Evolutionary conservation across 1,284 basidiomycete genomes (phyloP).

Genomic region (Melampsora larici-populina): DNA sequence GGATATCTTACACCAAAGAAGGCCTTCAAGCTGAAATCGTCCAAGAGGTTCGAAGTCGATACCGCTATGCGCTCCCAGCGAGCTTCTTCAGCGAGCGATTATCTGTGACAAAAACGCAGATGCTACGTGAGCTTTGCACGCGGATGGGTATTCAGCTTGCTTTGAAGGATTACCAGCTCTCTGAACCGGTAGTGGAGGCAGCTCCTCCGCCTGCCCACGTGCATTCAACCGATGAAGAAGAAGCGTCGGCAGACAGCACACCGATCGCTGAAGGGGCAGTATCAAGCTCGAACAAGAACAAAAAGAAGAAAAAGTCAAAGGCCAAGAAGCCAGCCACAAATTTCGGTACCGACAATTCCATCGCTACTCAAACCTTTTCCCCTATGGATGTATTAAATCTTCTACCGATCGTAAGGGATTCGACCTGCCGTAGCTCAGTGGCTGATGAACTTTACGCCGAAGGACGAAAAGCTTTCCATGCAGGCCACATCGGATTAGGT

Average conservation of each 20-base stretch:
- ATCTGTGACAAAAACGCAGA: slow-evolving; percentile 55
- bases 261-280: slow-evolving; percentile 19
- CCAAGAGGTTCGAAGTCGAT: slow-evolving; percentile 57
- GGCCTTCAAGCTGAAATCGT: slow-evolving; percentile 55
- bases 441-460: slow-evolving; percentile 61
- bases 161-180: slow-evolving; percentile 58
- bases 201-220: background rate
- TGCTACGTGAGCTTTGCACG: slow-evolving; percentile 59
- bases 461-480: slow-evolving; percentile 58
- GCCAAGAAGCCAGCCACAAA: slow-evolving; percentile 52
- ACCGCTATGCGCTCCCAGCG: slow-evolving; percentile 57
- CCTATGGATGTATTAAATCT: slow-evolving; percentile 60
- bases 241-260: slow-evolving; percentile 31
- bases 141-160: slow-evolving; percentile 60
- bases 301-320: slow-evolving; percentile 53
- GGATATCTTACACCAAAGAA: slow-evolving; percentile 58
- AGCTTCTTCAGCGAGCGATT: slow-evolving; percentile 54
- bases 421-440: slow-evolving; percentile 56
- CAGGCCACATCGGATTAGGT: slow-evolving; percentile 58
- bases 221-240: slow-evolving; percentile 43
- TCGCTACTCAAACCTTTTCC: slow-evolving; percentile 56
- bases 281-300: slow-evolving; percentile 45
- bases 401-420: slow-evolving; percentile 59
- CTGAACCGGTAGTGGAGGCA: slow-evolving; percentile 45
- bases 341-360: slow-evolving; percentile 44